Conservation (phyloP, 495 filamentous ascomycete genomes). For the Cudoniella acicularis region DNA sequence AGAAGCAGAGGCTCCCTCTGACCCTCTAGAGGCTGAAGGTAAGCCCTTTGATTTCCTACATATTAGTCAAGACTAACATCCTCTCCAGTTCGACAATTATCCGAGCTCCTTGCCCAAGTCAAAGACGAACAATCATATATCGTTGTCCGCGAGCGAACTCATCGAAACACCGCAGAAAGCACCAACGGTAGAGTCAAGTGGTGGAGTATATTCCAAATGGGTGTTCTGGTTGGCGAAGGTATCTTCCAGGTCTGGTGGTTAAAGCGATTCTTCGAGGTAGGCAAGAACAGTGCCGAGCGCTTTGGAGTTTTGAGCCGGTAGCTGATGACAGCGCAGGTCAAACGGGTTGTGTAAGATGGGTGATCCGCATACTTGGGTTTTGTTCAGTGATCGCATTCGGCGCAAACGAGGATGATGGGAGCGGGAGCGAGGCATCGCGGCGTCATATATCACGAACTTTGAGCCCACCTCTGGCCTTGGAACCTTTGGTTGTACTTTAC, state of each 20-base stretch:
- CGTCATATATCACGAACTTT: conserved; percentile 8
- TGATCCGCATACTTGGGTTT: conserved; percentile 2
- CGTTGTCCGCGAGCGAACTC: conserved; percentile 87
- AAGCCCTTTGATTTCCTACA: conserved; percentile 15
- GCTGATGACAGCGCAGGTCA: conserved; percentile 28
- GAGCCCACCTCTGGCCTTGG: neutral
- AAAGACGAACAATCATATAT: conserved; percentile 99
- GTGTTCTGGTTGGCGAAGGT: conserved; percentile 84
- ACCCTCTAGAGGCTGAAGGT: conserved; percentile 91
- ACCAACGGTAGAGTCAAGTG: conserved; percentile 96
- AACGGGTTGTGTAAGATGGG: conserved; percentile 27
- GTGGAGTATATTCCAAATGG: conserved; percentile 98
- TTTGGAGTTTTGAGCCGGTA: conserved; percentile 25
- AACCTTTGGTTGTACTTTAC: conserved; percentile 13
- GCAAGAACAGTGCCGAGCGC: conserved; percentile 26
- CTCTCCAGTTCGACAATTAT: conserved; percentile 70
- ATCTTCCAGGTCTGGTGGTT: conserved; percentile 99
- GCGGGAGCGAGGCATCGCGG: conserved; percentile 1
- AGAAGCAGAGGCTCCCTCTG: conserved; percentile 75
- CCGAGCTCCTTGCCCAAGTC: conserved; percentile 82
- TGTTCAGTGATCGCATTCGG: conserved; percentile 11
- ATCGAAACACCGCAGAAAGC: conserved; percentile 97
- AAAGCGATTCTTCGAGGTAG: conserved; percentile 96
- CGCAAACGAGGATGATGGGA: conserved; percentile 13
- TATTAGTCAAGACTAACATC: neutral